Evolutionary conservation across 1,284 basidiomycete genomes (phyloP).

Genomic region (Xerocomus nothofagi): DNA sequence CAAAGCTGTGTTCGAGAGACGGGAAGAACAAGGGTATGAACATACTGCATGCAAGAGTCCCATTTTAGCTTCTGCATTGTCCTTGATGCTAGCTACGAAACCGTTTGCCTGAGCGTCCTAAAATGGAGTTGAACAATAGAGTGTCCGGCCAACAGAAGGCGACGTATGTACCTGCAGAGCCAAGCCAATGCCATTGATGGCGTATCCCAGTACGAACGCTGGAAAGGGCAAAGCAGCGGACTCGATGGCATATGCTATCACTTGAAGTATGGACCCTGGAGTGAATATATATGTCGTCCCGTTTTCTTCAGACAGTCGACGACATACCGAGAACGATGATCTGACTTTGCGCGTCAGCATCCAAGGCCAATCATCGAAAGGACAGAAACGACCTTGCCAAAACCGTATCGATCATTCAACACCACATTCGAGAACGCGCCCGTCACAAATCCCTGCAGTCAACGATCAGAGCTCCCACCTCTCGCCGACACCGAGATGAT

Average conservation of each 20-base stretch:
- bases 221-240: constrained; percentile 65
- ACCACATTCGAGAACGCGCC: constrained; percentile 33
- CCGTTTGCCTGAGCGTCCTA: constrained; percentile 36
- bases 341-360: constrained; percentile 13
- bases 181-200: constrained; percentile 63
- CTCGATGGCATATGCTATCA: constrained; percentile 53
- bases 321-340: constrained; percentile 32
- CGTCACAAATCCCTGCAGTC: constrained; percentile 29
- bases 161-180: constrained; percentile 41
- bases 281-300: not conserved
- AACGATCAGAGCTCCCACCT: not conserved
- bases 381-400: constrained; percentile 32
- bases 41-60: constrained; percentile 32
- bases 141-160: not conserved
- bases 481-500: not conserved
- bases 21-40: not conserved
- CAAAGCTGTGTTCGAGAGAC: not conserved
- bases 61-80: constrained; percentile 34
- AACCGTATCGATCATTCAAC: constrained; percentile 32
- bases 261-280: constrained; percentile 37
- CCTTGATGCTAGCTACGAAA: constrained; percentile 31
- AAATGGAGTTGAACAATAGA: not conserved
- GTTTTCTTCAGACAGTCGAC: not conserved
- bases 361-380: not conserved
- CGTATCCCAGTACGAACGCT: constrained; percentile 55